Evolutionary conservation across 1,284 basidiomycete species (phyloP), one percentile per base, ranked within the genome.

Genomic region (Paramarasmius palmivorus): DNA sequence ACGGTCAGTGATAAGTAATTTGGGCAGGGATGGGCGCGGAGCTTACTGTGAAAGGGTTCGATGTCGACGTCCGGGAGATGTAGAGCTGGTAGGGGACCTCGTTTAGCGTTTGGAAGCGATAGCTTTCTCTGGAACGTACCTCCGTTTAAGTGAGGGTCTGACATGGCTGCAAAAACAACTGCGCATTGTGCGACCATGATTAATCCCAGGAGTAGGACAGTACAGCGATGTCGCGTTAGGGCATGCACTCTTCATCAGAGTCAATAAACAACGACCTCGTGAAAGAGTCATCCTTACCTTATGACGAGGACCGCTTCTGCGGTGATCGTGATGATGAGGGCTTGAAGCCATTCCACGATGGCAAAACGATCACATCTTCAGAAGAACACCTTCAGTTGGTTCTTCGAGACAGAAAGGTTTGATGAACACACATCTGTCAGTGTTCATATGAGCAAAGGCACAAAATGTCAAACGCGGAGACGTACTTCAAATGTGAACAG

Each of bases 311-410:
- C 60, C 8, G 57, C 42, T 53, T 67, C 65, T 0, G 65, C 65
- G 7, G 63, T 63, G n/a, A 67, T 56, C 19, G 61, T 58, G 20
- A 63, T 62, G 15, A 65, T 53, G 8, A 67, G 57, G 2, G 64
- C 63, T 49, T 67, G 62, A 8, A 65, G 41, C 64, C 64, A 67
- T 57, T 67, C 61, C 3, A 66, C 63, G 25, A 65, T 63, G n/a
- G 63, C 64, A 42, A 67, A 67, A 15, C 60, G 63, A 44, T 65
- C 54, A 54, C 65, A 67, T 32, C 64, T 68, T 38, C 23, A 19
- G 17, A n/a, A 2, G 12, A 37, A 14, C 23, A 41, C 15, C 4
- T 20, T 37, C 12, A 22, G 19, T 36, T 17, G 2, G n/a, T 2
- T 17, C 20, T 44, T 23, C 20, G 34, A 38, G 12, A 10, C 9